phyloP scores from a whole-genome alignment of 2,329 filamentous ascomycete genomes.

The Zalaria obscura region DNA sequence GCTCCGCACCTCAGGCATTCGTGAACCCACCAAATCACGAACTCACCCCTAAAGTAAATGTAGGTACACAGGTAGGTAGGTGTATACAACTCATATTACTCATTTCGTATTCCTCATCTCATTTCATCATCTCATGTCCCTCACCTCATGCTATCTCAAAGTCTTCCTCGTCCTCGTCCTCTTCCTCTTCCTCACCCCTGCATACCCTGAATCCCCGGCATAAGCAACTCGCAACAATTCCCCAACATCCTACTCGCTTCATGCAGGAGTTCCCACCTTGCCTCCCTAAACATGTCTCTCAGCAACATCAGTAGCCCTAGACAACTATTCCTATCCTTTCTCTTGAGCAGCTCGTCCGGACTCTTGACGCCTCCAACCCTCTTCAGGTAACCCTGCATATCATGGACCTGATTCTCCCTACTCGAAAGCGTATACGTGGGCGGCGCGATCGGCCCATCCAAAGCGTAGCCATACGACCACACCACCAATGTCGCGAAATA shows the following conservation, averaged over 20 bases:
- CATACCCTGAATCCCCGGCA: constrained; percentile 9
- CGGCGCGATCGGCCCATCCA: constrained; percentile 61
- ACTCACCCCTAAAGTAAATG: too few relatives aligned
- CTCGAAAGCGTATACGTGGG: constrained; percentile 35
- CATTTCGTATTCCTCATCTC: too few relatives aligned
- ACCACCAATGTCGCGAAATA: constrained; percentile 88
- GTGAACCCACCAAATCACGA: too few relatives aligned
- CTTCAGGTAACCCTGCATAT: constrained; percentile 69
- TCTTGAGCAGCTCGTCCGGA: constrained; percentile 62
- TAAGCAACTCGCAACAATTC: constrained; percentile 60
- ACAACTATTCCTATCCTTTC: constrained; percentile 68
- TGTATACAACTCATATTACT: too few relatives aligned
- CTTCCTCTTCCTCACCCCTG: neutral
- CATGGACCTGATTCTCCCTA: constrained; percentile 51
- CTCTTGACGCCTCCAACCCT: constrained; percentile 56
- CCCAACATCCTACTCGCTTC: constrained; percentile 70
- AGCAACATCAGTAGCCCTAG: constrained; percentile 70
- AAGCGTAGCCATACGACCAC: constrained; percentile 86
- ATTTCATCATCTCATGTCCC: too few relatives aligned
- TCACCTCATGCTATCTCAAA: neutral
- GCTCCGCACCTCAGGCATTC: too few relatives aligned
- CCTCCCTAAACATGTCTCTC: constrained; percentile 65
- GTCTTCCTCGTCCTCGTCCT: neutral
- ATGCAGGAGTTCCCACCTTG: constrained; percentile 81
- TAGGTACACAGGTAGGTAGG: too few relatives aligned